These are phyloP conservation scores for Agrocybe pediades DNA, from an alignment of 768 basidiomycete species.

Conservation along the genomic window DNA sequence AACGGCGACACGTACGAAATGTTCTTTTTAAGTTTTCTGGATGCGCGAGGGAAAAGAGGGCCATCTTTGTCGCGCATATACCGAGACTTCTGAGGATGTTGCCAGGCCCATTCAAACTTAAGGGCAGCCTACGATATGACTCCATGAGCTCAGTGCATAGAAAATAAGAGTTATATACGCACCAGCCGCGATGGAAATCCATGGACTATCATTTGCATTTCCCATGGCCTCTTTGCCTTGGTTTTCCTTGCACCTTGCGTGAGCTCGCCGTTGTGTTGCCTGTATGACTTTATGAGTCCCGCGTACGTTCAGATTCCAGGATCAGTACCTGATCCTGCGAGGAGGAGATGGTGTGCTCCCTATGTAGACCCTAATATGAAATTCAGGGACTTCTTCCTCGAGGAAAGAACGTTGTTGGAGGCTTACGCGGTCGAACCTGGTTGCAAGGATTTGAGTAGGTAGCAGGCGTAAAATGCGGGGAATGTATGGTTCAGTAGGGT, in stretches of 20 bases:
- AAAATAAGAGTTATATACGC: slow-evolving; percentile 5
- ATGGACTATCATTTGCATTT: slow-evolving; percentile 85
- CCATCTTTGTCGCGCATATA: slow-evolving; percentile 54
- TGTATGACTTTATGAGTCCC: slow-evolving; percentile 19
- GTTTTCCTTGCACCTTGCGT: slow-evolving; percentile 74
- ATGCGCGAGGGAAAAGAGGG: slow-evolving; percentile 36
- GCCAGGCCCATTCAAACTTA: slow-evolving; percentile 89
- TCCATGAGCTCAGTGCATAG: neutral
- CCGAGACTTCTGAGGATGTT: slow-evolving; percentile 71
- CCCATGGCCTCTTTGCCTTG: slow-evolving; percentile 63
- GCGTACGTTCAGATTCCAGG: too few relatives aligned
- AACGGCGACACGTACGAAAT: slow-evolving; percentile 42
- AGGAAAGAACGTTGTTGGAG: neutral
- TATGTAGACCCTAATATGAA: slow-evolving; percentile 63
- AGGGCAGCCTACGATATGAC: slow-evolving; percentile 53
- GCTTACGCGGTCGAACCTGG: slow-evolving; percentile 47
- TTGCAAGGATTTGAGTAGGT: slow-evolving; percentile 71
- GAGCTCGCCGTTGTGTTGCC: slow-evolving; percentile 84
- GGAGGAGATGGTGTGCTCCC: slow-evolving; percentile 73
- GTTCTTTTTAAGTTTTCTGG: slow-evolving; percentile 41
- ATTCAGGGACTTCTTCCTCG: slow-evolving; percentile 7
- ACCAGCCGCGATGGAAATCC: slow-evolving; percentile 77
- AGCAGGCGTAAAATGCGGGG: slow-evolving; percentile 81
- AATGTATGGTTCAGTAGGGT: slow-evolving; percentile 32
- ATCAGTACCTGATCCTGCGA: slow-evolving; percentile 59